A percentile compares a stretch with the other conserved stretches of the same genome.
Conservation (phyloP, 2,329 filamentous ascomycete species). For the Talaromyces funiculosus region DNA sequence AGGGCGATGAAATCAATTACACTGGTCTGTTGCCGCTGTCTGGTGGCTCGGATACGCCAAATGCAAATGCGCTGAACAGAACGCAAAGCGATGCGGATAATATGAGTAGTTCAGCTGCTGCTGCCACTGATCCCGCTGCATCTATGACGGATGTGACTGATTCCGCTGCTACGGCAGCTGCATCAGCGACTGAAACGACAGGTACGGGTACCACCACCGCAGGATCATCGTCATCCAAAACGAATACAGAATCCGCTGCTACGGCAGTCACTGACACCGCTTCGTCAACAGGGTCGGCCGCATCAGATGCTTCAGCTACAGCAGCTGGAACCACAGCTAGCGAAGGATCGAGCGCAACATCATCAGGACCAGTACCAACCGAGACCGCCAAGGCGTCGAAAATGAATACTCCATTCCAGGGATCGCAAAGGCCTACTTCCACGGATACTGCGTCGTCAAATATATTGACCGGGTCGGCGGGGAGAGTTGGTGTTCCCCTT, state of each 20-base stretch:
- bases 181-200: not conserved
- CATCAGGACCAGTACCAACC: not conserved
- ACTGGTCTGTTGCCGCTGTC: constrained; percentile 47
- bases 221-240: not conserved
- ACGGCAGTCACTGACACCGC: not conserved
- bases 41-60: constrained; percentile 24
- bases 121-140: not conserved
- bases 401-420: constrained; percentile 14
- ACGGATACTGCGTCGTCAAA: constrained; percentile 15
- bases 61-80: not conserved
- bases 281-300: not conserved
- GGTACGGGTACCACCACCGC: not conserved
- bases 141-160: not conserved
- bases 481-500: constrained; percentile 25
- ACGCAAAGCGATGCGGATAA: not conserved
- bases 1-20: constrained; percentile 51
- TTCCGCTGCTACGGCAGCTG: not conserved
- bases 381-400: constrained; percentile 13
- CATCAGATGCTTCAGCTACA: not conserved
- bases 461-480: constrained; percentile 19
- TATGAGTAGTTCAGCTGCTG: not conserved
- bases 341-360: not conserved
- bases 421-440: constrained; percentile 12
- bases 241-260: not conserved
- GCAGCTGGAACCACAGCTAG: not conserved